These are phyloP conservation scores for Penicillium cosmopolitanum DNA, from an alignment of 495 filamentous ascomycete genomes.

Conservation along the genomic window DNA sequence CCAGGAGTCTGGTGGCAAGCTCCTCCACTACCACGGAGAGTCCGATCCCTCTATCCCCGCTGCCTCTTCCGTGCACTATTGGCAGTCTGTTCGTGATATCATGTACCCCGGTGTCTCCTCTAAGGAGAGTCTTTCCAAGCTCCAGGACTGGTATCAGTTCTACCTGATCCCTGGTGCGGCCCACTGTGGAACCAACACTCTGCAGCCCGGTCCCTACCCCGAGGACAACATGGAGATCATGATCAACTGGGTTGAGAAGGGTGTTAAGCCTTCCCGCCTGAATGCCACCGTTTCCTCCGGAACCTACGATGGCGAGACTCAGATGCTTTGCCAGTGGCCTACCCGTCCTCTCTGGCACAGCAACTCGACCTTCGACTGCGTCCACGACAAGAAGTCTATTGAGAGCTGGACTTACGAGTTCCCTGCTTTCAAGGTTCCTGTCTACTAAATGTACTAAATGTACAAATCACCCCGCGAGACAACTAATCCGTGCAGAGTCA, in stretches of 20 bases:
- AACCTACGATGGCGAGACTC: slow-evolving; percentile 39
- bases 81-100: slow-evolving; percentile 50
- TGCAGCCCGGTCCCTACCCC: slow-evolving; percentile 53
- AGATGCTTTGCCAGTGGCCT: slow-evolving; percentile 54
- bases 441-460: slow-evolving; percentile 20
- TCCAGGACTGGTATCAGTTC: slow-evolving; percentile 57
- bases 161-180: slow-evolving; percentile 55
- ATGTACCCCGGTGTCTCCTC: slow-evolving; percentile 48
- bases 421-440: slow-evolving; percentile 34
- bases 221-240: slow-evolving; percentile 44
- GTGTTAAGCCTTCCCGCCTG: slow-evolving; percentile 42
- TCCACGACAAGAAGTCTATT: slow-evolving; percentile 44
- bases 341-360: slow-evolving; percentile 45
- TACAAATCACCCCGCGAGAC: background rate
- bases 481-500: background rate
- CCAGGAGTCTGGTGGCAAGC: slow-evolving; percentile 50
- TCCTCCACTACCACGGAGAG: slow-evolving; percentile 57
- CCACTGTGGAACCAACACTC: slow-evolving; percentile 50
- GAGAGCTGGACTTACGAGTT: slow-evolving; percentile 45
- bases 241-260: slow-evolving; percentile 59
- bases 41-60: slow-evolving; percentile 52
- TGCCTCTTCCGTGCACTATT: slow-evolving; percentile 53
- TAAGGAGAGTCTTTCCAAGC: slow-evolving; percentile 37
- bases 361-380: slow-evolving; percentile 45
- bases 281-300: slow-evolving; percentile 44